A percentile compares a stretch with the other conserved stretches of the same genome.
Conservation (phyloP, 2,329 filamentous ascomycete species). For the Pseudogymnoascus sp. region DNA sequence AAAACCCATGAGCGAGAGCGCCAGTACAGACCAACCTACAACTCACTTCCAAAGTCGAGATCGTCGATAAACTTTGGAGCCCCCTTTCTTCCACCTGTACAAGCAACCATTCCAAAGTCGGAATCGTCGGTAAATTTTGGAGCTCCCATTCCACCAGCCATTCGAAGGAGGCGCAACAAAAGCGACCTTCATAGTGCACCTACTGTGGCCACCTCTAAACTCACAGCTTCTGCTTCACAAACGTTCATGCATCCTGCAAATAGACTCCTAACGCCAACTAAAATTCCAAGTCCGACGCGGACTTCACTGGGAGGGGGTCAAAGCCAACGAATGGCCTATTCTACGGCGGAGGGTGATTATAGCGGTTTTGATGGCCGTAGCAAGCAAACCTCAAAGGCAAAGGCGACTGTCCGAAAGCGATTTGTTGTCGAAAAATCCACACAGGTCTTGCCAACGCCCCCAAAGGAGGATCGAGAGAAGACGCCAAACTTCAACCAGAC, state of each 20-base stretch:
- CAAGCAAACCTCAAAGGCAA: constrained; percentile 8
- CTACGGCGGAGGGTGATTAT: background rate
- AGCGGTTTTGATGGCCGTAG: background rate
- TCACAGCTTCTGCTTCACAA: constrained; percentile 18
- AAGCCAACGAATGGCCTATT: background rate
- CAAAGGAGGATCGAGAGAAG: background rate
- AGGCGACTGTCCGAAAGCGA: background rate
- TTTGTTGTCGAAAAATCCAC: background rate
- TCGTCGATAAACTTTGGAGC: constrained; percentile 2
- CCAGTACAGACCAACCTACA: constrained; percentile 10
- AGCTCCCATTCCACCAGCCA: background rate
- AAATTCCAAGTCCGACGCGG: background rate
- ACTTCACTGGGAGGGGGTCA: background rate
- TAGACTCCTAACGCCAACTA: background rate
- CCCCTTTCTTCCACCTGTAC: constrained; percentile 2
- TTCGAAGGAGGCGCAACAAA: constrained; percentile 16
- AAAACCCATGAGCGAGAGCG: background rate
- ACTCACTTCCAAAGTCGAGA: background rate
- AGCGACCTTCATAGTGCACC: constrained; percentile 14
- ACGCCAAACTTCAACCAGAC: background rate
- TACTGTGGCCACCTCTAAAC: constrained; percentile 17
- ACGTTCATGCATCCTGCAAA: constrained; percentile 1
- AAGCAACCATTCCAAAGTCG: background rate
- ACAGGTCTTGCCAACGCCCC: background rate
- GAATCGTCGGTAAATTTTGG: background rate